Evolutionary conservation across 495 filamentous ascomycete species (phyloP).

Genomic region (Hypoxylon perforatum): DNA sequence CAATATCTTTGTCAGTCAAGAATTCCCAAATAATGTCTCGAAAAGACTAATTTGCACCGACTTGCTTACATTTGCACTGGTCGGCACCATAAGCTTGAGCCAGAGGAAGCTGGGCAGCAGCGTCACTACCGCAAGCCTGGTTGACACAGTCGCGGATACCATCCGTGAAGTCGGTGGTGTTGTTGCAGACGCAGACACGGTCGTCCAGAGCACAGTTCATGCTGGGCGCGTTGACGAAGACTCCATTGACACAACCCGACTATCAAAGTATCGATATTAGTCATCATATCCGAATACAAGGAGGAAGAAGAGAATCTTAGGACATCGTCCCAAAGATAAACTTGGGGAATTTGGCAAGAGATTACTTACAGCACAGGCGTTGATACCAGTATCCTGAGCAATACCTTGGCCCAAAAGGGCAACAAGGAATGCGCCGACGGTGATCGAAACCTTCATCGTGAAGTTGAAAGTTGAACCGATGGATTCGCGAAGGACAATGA

Average conservation of each 20-base stretch:
- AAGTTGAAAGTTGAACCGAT: background rate
- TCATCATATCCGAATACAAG: slow-evolving; percentile 4
- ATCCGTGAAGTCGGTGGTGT: slow-evolving; percentile 26
- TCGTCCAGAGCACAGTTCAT: slow-evolving; percentile 40
- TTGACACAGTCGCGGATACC: slow-evolving; percentile 45
- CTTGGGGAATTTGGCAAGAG: background rate
- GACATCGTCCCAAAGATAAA: background rate
- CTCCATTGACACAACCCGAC: slow-evolving; percentile 45
- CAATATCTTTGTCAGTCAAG: slow-evolving; percentile 6
- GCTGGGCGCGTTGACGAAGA: slow-evolving; percentile 32
- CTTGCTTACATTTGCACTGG: slow-evolving; percentile 52
- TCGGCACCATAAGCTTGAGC: slow-evolving; percentile 30
- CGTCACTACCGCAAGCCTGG: slow-evolving; percentile 28
- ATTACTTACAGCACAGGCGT: slow-evolving; percentile 35
- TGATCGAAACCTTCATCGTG: slow-evolving; percentile 27
- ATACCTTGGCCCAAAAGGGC: slow-evolving; percentile 29
- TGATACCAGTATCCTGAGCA: slow-evolving; percentile 23
- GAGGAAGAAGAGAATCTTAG: background rate
- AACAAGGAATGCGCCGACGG: slow-evolving; percentile 14
- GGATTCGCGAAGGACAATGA: background rate
- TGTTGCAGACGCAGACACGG: slow-evolving; percentile 41
- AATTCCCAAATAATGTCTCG: background rate
- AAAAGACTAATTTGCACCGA: background rate
- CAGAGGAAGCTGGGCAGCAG: slow-evolving; percentile 34
- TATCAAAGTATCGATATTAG: slow-evolving; percentile 25